Conservation (phyloP, 2,329 filamentous ascomycete genomes). For the Knoxdaviesia capensis region DNA sequence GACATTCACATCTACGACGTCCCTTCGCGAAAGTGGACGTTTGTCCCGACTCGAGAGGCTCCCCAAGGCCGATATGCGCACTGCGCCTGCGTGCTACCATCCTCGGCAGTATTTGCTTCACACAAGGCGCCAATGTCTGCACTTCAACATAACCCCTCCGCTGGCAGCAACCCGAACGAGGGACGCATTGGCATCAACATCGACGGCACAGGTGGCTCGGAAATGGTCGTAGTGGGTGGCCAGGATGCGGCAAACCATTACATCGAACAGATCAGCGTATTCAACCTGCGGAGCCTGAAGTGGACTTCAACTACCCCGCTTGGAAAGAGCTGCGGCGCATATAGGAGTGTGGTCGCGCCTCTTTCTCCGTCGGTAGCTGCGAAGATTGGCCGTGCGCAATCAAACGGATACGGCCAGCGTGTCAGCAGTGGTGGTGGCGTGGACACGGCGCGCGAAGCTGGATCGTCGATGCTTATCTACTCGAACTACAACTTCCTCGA, state of each 20-base stretch:
- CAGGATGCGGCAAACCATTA: conserved; percentile 98
- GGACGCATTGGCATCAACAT: conserved; percentile 75
- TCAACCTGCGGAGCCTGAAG: conserved; percentile 84
- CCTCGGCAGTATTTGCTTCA: conserved; percentile 71
- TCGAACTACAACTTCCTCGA: conserved; percentile 98
- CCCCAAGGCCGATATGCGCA: conserved; percentile 93
- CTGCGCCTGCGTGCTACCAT: conserved; percentile 81
- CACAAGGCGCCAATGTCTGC: conserved; percentile 67
- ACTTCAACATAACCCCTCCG: conserved; percentile 72
- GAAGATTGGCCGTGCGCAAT: conserved; percentile 42
- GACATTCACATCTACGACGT: conserved; percentile 95
- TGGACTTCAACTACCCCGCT: conserved; percentile 83
- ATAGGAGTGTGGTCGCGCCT: conserved; percentile 84
- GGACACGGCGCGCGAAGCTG: conserved; percentile 25
- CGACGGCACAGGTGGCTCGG: conserved; percentile 77
- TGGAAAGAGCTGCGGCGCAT: conserved; percentile 86
- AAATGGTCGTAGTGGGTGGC: conserved; percentile 93
- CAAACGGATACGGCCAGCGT: conserved; percentile 16
- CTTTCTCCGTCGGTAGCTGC: conserved; percentile 45
- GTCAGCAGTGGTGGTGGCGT: conserved; percentile 24
- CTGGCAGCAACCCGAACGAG: conserved; percentile 56
- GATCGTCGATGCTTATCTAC: conserved; percentile 79
- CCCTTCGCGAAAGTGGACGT: conserved; percentile 63
- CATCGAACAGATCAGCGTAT: conserved; percentile 96
- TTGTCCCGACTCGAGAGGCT: conserved; percentile 56